Evolutionary conservation across 2,329 filamentous ascomycete genomes (phyloP), one percentile per base, ranked within the genome.

Genomic region (Hypocreales sp.): DNA sequence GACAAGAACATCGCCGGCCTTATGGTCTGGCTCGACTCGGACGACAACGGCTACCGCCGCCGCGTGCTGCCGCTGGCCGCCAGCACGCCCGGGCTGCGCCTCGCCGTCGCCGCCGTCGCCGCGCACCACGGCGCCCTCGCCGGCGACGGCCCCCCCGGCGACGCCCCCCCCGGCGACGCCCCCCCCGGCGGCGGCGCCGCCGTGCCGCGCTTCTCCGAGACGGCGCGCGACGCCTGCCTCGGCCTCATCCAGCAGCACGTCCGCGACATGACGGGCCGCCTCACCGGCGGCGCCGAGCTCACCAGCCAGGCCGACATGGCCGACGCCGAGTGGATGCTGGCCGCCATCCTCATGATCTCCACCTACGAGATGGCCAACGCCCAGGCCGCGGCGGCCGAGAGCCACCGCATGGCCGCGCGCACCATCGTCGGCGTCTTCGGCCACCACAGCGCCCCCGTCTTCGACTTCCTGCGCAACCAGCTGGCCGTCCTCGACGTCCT

Each of bases 1-100:
- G 40, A 45, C 18, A 40, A 41, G 27, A 35, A 43, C 26, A 26
- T 48, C 15, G 44, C 43, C 4, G 40, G 42, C 5, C 34, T 46
- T 8, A 48, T 48, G 45, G 43, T 48, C 11, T 48, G 45, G 45
- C 32, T 47, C 12, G 45, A 48, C 26, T 42, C 44, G 8, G 37
- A 36, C 4, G 37, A 44, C 12, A 48, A 48, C 20, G 38, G 39
- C 17, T 48, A 48, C 30, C 36, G 44, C 3, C 39, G 37, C 5
- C 35, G 35, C 3, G 37, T 48, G 14, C 31, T 44, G 5, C 45
- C 45, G 7, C 27, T 40, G 24, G 45, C 38, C 9, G 37, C 36
- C 16, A 32, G 35, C n/a, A 37, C 37, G 3, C 44, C 44, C 7
- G 44, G 41, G 2, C 33, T 48, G 19, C 37, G 40, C 6, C 30